phyloP scores from a whole-genome alignment of 75 land plant species.

The Chamaecyparis obtusa region DNA sequence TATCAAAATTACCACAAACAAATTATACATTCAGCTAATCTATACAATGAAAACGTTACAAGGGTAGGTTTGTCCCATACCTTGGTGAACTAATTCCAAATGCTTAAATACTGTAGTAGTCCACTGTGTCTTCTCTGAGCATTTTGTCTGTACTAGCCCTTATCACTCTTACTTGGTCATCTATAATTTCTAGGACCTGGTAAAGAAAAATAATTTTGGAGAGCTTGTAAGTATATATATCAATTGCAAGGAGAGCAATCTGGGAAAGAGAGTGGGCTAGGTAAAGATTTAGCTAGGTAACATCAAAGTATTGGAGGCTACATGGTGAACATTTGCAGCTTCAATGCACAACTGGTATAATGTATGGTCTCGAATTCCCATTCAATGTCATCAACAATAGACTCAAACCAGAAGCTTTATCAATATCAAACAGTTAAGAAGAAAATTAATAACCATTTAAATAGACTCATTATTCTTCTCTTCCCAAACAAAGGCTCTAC shows the following conservation, averaged over 20 bases:
- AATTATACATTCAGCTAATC: background rate
- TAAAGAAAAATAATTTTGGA: background rate
- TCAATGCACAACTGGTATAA: background rate
- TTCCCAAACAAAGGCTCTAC: background rate
- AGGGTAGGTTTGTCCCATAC: background rate
- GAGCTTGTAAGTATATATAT: background rate
- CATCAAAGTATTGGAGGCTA: background rate
- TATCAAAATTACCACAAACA: background rate
- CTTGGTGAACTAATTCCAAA: background rate
- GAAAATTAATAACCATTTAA: background rate
- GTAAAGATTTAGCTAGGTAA: background rate
- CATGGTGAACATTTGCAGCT: background rate
- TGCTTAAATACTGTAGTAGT: background rate
- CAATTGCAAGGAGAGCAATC: background rate
- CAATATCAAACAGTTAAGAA: background rate
- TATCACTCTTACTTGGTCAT: constrained; percentile 45
- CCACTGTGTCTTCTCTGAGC: constrained; percentile 3
- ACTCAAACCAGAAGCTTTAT: background rate
- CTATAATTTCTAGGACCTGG: constrained; percentile 68
- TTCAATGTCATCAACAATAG: background rate
- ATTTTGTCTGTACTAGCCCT: constrained; percentile 14
- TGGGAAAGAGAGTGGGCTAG: background rate
- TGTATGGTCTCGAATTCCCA: background rate
- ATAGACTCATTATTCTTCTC: background rate
- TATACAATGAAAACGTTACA: background rate